Evolutionary conservation across 148 eudicot species (phyloP), one percentile per base, ranked within the genome.

Genomic region (Rhododendron henanense): DNA sequence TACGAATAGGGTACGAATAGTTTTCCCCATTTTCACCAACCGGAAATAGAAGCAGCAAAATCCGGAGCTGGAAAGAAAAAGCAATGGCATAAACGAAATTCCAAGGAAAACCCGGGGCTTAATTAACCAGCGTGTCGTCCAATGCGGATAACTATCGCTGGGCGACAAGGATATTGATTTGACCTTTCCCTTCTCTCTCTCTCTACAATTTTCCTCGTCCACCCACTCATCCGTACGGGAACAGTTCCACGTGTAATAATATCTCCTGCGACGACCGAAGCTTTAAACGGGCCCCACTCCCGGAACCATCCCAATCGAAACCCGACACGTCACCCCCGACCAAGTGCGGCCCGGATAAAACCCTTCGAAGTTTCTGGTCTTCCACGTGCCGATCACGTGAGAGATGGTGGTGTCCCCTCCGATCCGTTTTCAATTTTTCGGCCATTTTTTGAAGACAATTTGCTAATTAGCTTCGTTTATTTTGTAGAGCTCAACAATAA

Each of bases 181-280:
- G 81, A 79, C 81, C 0, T 25, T 13, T 47, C 57, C 16, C 31
- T 63, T 11, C 18, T 69, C 75, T 69, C 75, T 69, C 75, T 69
- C 18, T 69, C 57, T 55, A 79, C 81, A 55, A 79, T 79, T 79
- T 79, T 79, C 81, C 81, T 79, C 81, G 59, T 79, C 81, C 39
- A 48, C 59, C 81, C 81, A 79, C 81, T 79, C 3, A 53, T 0
- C 59, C 59, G 81, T 79, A 79, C 81, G 35, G 80, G 6, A 48
- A 21, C 28, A 55, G 1, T 23, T 78, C 81, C 59, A 48, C 81
- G 57, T 79, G 81, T 47, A 79, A 45, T 31, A 11, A 79, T n/a
- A 51, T 45, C 48, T 23, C 81, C 33, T 25, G 7, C 18, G 57
- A 47, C 59, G 57, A 48, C 81, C 57, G 6, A 45, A 48, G 0